Percentiles rank a stretch among this genome's conserved stretches.
These are phyloP conservation scores for Anisodus acutangulus DNA, from an alignment of 257 asterid genomes.

Conservation along the genomic window DNA sequence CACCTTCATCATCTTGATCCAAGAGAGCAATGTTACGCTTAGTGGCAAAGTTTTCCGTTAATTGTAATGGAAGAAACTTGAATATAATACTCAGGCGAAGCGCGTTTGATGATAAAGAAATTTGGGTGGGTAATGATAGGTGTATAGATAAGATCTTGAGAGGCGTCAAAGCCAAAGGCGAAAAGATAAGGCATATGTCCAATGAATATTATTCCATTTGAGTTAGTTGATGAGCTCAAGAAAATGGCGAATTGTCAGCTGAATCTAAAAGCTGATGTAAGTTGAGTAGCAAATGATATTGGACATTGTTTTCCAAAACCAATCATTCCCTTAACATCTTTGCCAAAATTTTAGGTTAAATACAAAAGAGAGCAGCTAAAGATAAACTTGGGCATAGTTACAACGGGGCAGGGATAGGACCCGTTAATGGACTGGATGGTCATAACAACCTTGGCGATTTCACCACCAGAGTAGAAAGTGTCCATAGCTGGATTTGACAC, in stretches of 20 bases:
- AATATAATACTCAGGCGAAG: not conserved
- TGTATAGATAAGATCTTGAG: slow-evolving; percentile 19
- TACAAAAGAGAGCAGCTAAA: slow-evolving; percentile 15
- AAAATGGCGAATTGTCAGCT: slow-evolving; percentile 29
- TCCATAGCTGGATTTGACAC: slow-evolving; percentile 21
- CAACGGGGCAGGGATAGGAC: not conserved
- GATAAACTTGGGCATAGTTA: not conserved
- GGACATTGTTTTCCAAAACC: slow-evolving; percentile 29
- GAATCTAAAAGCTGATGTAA: slow-evolving; percentile 10
- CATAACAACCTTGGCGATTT: slow-evolving; percentile 4
- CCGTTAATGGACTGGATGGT: slow-evolving; percentile 25
- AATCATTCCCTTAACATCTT: slow-evolving; percentile 32
- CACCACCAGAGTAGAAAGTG: slow-evolving; percentile 10
- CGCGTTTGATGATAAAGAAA: not conserved
- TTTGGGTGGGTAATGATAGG: not conserved
- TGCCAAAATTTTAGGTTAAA: not conserved
- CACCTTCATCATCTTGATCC: not conserved
- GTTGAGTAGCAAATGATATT: slow-evolving; percentile 21
- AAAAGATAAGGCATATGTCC: slow-evolving; percentile 30
- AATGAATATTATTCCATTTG: slow-evolving; percentile 26
- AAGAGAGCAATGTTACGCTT: not conserved
- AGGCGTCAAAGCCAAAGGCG: slow-evolving; percentile 10
- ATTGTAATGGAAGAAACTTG: not conserved
- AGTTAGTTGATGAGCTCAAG: not conserved
- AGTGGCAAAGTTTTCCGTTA: not conserved